A percentile compares a stretch with the other conserved stretches of the same genome.
Conservation (phyloP, 768 basidiomycete species). For the Gymnopilus junonius region DNA sequence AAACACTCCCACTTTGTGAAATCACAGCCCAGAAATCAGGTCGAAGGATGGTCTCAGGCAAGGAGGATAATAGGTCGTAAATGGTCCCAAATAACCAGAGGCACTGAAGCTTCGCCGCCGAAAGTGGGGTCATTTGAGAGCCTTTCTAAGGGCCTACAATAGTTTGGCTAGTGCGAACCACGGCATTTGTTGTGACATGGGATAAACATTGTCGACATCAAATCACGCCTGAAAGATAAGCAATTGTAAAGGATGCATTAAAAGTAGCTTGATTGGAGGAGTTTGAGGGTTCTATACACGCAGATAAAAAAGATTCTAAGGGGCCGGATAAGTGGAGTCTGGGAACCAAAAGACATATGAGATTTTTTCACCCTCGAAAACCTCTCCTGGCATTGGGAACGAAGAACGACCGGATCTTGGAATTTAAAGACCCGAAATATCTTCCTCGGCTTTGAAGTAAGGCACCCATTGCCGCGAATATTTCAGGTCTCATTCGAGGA, state of each 20-base stretch:
- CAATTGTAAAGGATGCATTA: neutral
- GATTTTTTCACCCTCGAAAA: neutral
- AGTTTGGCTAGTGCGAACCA: neutral
- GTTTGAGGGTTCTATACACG: neutral
- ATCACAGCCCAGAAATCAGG: neutral
- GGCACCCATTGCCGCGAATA: neutral
- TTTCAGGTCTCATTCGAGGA: neutral
- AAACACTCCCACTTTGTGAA: neutral
- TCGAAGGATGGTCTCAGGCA: neutral
- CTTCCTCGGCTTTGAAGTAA: neutral
- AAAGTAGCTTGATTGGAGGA: neutral
- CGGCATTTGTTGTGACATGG: neutral
- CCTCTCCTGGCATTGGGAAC: neutral
- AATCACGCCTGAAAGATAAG: neutral
- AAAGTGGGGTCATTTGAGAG: neutral
- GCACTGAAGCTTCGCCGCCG: neutral
- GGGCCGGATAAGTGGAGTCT: neutral
- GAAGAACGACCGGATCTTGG: neutral
- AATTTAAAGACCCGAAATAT: neutral
- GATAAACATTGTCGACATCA: neutral
- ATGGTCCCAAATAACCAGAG: neutral
- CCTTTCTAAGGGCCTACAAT: neutral
- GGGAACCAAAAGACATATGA: neutral
- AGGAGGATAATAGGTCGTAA: neutral
- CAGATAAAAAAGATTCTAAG: neutral